Percentiles rank a stretch among this genome's conserved stretches.
phyloP scores from a whole-genome alignment of 805 yeast species.

The Sugiyamaella mastotermitis region DNA sequence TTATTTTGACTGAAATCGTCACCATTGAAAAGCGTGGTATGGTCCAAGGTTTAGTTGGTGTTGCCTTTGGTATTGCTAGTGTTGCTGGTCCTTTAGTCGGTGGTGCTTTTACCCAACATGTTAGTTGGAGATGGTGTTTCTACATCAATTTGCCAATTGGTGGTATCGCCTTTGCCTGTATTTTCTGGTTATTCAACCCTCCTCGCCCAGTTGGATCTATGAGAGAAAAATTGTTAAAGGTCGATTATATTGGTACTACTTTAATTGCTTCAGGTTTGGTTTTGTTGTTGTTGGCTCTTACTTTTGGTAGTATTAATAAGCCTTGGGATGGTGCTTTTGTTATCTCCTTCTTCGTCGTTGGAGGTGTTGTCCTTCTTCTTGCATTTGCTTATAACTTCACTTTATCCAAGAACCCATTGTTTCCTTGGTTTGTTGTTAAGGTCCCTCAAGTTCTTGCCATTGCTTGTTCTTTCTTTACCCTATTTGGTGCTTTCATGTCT shows the following conservation, averaged over 20 bases:
- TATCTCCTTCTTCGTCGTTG: conserved; percentile 38
- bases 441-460: conserved; percentile 22
- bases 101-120: conserved; percentile 41
- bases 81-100: conserved; percentile 53
- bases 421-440: conserved; percentile 17
- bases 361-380: conserved; percentile 35
- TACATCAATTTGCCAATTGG: conserved; percentile 41
- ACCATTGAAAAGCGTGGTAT: conserved; percentile 71
- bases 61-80: conserved; percentile 29
- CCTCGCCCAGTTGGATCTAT: conserved; percentile 38
- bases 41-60: conserved; percentile 62
- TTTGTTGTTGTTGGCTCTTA: conserved; percentile 45
- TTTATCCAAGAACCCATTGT: conserved; percentile 35
- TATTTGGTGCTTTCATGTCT: conserved; percentile 42
- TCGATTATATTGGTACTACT: conserved; percentile 50
- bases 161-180: conserved; percentile 28
- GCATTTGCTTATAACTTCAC: conserved; percentile 33
- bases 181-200: conserved; percentile 23
- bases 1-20: conserved; percentile 70
- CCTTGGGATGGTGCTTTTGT: conserved; percentile 52
- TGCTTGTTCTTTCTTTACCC: conserved; percentile 31
- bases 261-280: conserved; percentile 28
- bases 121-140: conserved; percentile 51
- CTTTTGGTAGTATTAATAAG: conserved; percentile 45
- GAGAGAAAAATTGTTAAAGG: conserved; percentile 37